A percentile compares a stretch with the other conserved stretches of the same genome.
Evolutionary conservation across 73 alveolate genomes (phyloP).

Genomic region (Paramecium caudatum): DNA sequence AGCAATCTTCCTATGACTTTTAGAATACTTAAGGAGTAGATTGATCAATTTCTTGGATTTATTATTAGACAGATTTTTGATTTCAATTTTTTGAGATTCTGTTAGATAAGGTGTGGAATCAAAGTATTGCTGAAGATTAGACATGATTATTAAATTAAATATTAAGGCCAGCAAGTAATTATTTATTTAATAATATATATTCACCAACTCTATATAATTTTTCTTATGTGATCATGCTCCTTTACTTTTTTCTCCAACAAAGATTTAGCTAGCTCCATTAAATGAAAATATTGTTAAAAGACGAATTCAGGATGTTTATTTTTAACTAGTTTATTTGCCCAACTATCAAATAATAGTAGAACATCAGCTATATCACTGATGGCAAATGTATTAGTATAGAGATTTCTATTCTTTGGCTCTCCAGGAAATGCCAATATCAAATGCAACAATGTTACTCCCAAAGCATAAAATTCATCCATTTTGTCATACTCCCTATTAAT

Average conservation of each 20-base stretch:
- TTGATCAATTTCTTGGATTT: too few relatives aligned
- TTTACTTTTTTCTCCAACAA: constrained; percentile 29
- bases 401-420: constrained; percentile 59
- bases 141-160: too few relatives aligned
- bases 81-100: too few relatives aligned
- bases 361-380: constrained; percentile 49
- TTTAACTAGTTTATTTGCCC: constrained; percentile 62
- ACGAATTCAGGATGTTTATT: constrained; percentile 35
- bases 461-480: constrained; percentile 64
- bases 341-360: constrained; percentile 30
- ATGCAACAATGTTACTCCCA: constrained; percentile 34
- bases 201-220: constrained; percentile 51
- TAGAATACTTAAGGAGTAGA: too few relatives aligned
- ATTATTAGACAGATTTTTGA: too few relatives aligned
- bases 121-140: too few relatives aligned
- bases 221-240: constrained; percentile 63
- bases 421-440: constrained; percentile 63
- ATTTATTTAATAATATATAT: too few relatives aligned
- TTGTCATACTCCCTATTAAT: constrained; percentile 47
- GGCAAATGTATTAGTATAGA: constrained; percentile 54
- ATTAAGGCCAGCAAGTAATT: too few relatives aligned
- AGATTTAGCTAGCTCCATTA: constrained; percentile 38
- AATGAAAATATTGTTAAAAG: constrained; percentile 2
- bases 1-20: too few relatives aligned
- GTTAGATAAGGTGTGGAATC: too few relatives aligned